phyloP scores from a whole-genome alignment of 1,284 basidiomycete species.

The Ceratorhiza oryzae-sativae region DNA sequence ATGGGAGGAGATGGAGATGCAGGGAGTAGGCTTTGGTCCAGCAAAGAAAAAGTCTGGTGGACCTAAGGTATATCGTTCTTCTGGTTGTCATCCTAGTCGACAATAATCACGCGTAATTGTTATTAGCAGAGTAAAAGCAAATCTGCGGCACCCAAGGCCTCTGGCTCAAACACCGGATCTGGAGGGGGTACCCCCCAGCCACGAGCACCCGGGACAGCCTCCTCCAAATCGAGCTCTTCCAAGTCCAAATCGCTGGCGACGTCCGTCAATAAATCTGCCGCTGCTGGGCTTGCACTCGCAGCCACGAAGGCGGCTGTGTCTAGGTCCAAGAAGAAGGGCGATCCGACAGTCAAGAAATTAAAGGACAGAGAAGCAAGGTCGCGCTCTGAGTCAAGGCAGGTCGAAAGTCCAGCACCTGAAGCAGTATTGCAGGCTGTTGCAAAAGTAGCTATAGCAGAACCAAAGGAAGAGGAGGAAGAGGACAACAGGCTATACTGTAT shows the following conservation, averaged over 20 bases:
- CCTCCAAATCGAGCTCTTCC: slow-evolving; percentile 18
- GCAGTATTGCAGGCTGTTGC: slow-evolving; percentile 2
- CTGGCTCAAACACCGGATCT: slow-evolving; percentile 21
- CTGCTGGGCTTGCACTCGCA: slow-evolving; percentile 30
- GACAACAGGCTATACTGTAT: slow-evolving; percentile 85
- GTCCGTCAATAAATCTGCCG: slow-evolving; percentile 29
- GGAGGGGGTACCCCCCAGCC: slow-evolving; percentile 28
- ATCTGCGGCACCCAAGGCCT: slow-evolving; percentile 15
- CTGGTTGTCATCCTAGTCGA: background rate
- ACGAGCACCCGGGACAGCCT: slow-evolving; percentile 5
- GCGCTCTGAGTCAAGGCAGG: slow-evolving; percentile 35
- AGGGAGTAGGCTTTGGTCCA: background rate
- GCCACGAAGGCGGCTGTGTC: slow-evolving; percentile 9
- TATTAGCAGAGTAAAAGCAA: slow-evolving; percentile 19
- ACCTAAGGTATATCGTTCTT: slow-evolving; percentile 9
- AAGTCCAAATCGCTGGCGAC: slow-evolving; percentile 34
- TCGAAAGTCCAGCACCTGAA: slow-evolving; percentile 33
- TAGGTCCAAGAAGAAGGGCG: slow-evolving; percentile 37
- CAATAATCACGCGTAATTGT: background rate
- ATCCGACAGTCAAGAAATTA: slow-evolving; percentile 24
- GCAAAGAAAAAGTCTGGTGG: slow-evolving; percentile 28
- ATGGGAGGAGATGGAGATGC: slow-evolving; percentile 37
- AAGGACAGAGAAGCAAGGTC: slow-evolving; percentile 32
- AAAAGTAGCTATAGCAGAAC: slow-evolving; percentile 24
- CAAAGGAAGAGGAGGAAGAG: slow-evolving; percentile 58